Conservation (phyloP, 768 basidiomycete genomes). For the Chlorophyllum brunneum region DNA sequence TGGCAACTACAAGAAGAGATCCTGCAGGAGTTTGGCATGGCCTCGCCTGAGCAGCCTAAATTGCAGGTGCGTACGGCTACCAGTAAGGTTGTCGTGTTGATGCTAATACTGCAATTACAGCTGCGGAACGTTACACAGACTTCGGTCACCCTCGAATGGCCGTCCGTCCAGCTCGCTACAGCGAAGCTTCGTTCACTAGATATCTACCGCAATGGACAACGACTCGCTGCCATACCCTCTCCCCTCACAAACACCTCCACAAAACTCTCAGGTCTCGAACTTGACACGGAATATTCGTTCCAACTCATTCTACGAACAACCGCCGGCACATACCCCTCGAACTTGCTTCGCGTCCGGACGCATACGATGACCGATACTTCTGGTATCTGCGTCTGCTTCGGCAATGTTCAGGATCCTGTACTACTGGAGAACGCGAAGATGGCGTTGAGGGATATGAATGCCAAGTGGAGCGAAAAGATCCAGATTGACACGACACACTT, state of each 20-base stretch:
- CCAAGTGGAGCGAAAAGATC: constrained; percentile 88
- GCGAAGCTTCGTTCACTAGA: constrained; percentile 86
- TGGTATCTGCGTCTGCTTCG: constrained; percentile 93
- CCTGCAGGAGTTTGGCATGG: constrained; percentile 64
- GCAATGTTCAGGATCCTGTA: constrained; percentile 73
- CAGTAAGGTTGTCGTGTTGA: background rate
- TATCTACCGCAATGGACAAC: constrained; percentile 88
- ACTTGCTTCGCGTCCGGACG: constrained; percentile 77
- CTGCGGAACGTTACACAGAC: constrained; percentile 96
- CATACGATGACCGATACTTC: constrained; percentile 96
- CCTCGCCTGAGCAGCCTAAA: constrained; percentile 66
- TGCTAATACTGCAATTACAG: constrained; percentile 29
- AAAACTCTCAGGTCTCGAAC: constrained; percentile 77
- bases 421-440: constrained; percentile 78
- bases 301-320: constrained; percentile 92
- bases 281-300: constrained; percentile 87
- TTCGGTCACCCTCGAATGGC: constrained; percentile 96
- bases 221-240: constrained; percentile 82
- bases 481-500: constrained; percentile 99
- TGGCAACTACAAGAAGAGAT: constrained; percentile 83
- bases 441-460: constrained; percentile 81
- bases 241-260: constrained; percentile 83
- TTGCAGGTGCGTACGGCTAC: constrained; percentile 51
- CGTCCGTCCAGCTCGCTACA: constrained; percentile 75
- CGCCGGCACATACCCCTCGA: constrained; percentile 87